Base-by-base conservation (phyloP, 345 rosid species). In the Eucalyptus globulus region DNA sequence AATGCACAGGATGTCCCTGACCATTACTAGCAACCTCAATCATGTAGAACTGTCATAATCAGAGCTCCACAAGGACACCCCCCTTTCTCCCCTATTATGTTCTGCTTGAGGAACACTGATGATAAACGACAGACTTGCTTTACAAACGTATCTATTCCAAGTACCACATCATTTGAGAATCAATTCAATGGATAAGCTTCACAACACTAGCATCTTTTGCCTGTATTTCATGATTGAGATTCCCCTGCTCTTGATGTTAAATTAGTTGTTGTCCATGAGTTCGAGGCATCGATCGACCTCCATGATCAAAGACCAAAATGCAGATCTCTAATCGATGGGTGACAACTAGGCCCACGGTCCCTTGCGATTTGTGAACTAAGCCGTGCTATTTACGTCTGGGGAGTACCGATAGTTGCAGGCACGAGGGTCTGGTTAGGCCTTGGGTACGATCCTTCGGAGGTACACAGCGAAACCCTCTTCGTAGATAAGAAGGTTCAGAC, bases 381-480 rank as follows among this genome's bases (percentile, higher is more conserved):
- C 19, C 9, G 76, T 7, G 37, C 19, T 14, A 65, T 62, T 29
- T 1, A n/a, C 76, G n/a, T 62, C 1, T 29, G 31, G 0, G 9
- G 76, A n/a, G 76, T n/a, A 65, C 6, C 34, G n/a, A 65, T 65
- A 7, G 0, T 65, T n/a, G 72, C 72, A 62, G 37, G 72, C 37
- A 62, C n/a, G 16, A 65, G 76, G 37, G 10, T 65, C 76, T 7
- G 21, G 37, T 65, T 15, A 7, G 9, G 76, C n/a, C 76, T 14
- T n/a, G 19, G 37, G 76, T 31, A 69, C 2, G 44, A 69, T 34
- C 44, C 80, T 16, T 31, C 80, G 11, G 6, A 34, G 24, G 22
- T 34, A 34, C 9, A n/a, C 1, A 0, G 17, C 0, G 37, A n/a
- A 65, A 65, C 37, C 76, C 76, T 14, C 17, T 0, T 0, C 3